A percentile compares a stretch with the other conserved stretches of the same genome.
phyloP scores from a whole-genome alignment of 1,284 basidiomycete species.

The Cutaneotrichosporon cyanovorans region DNA sequence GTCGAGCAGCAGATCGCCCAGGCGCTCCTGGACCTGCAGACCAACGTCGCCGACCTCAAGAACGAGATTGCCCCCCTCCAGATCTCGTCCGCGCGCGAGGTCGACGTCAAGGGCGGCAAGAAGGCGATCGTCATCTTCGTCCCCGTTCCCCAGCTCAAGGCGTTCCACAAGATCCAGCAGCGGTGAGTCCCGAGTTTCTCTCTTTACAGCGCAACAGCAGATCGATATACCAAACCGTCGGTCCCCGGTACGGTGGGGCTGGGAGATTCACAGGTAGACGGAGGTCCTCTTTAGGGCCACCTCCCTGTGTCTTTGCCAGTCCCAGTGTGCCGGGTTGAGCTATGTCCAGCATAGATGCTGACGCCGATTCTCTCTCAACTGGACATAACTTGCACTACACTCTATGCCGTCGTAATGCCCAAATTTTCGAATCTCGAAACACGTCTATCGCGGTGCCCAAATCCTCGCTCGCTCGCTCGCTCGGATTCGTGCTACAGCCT shows the following conservation, averaged over 20 bases:
- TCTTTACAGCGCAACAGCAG: too few species aligned
- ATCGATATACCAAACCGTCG: too few species aligned
- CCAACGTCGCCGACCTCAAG: constrained; percentile 97
- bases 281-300: constrained; percentile 46
- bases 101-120: constrained; percentile 98
- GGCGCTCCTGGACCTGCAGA: constrained; percentile 95
- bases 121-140: constrained; percentile 99
- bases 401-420: constrained; percentile 18
- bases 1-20: constrained; percentile 89
- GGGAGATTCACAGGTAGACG: constrained; percentile 37
- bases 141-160: constrained; percentile 94
- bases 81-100: constrained; percentile 96
- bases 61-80: constrained; percentile 88
- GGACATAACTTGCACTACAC: background rate
- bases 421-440: too few species aligned
- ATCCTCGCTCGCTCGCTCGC: background rate
- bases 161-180: constrained; percentile 97
- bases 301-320: constrained; percentile 32
- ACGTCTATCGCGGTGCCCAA: background rate
- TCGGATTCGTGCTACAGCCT: constrained; percentile 58
- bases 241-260: background rate
- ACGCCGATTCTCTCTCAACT: constrained; percentile 10
- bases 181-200: constrained; percentile 58
- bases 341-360: constrained; percentile 11
- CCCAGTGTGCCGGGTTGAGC: constrained; percentile 11